Base-by-base conservation (phyloP, 2,329 filamentous ascomycete species). In the Cladosporium velox region DNA sequence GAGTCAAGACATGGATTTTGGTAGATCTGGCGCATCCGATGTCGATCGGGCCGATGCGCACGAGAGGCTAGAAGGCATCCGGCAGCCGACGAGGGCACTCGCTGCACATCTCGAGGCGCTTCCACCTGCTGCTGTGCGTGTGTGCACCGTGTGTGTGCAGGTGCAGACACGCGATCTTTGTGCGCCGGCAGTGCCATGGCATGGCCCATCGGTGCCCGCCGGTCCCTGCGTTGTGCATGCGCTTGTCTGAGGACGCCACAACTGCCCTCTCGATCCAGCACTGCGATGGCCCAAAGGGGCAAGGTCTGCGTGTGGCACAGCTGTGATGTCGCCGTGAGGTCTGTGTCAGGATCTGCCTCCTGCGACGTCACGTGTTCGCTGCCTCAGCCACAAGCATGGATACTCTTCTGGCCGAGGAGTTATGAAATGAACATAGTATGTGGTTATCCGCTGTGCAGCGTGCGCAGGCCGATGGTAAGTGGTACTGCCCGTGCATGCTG, bases 101-200 rank as follows among this genome's bases (percentile, higher is more conserved):
- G 35, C 35, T 18, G 35, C 35, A 41, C 34, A 30, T 4, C 34
- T 35, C 34, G 35, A 41, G 35, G 35, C 35, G 35, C 35, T 18
- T 41, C 35, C 14, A 18, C 14, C 6, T 41, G 35, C 35, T 41
- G 35, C 35, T 41, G 35, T 38, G 14, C 35, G 30, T 35, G 32
- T 11, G 32, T 34, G 32, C 12, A 12, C 4, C 4, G 12, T 35
- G 34, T 35, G 32, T 55, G 52, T 32, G 28, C 52, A 55, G 10
- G 52, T 55, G 52, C 52, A 55, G 52, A 55, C 26, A 32, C 52
- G 28, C 52, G 28, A 55, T n/a, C 52, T n/a, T 55, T 34, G 52
- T n/a, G 28, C 28, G 15, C 30, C 52, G 30, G 52, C 52, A 55
- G 52, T 34, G 49, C n/a, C 49, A 30, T 21, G 34, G 30, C 30